Conservation (phyloP, 441 rosid species). For the Gossypium schwendimanii region DNA sequence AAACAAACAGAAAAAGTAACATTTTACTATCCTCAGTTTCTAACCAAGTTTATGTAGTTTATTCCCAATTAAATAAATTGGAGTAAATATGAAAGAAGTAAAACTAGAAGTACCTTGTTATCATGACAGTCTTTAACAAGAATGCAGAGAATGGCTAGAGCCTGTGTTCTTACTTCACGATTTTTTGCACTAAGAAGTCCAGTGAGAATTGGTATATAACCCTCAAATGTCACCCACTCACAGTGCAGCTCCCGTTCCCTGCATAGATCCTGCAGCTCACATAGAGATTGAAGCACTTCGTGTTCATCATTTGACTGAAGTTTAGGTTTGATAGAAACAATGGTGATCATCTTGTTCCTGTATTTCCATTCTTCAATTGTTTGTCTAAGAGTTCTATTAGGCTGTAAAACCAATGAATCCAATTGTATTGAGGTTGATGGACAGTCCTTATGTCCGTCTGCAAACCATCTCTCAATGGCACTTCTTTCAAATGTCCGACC, state of each 20-base stretch:
- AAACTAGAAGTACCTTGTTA: constrained; percentile 23
- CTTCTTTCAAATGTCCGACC: constrained; percentile 34
- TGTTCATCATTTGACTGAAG: constrained; percentile 27
- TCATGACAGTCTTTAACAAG: constrained; percentile 26
- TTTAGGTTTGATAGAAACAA: constrained; percentile 23
- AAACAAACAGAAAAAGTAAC: background rate
- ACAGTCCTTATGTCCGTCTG: constrained; percentile 26
- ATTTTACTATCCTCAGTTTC: background rate
- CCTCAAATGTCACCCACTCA: constrained; percentile 25
- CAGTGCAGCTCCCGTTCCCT: constrained; percentile 15
- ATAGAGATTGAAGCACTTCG: constrained; percentile 24
- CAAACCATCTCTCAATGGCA: constrained; percentile 32
- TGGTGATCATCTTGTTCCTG: constrained; percentile 27
- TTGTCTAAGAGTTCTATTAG: constrained; percentile 26
- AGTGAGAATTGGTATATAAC: constrained; percentile 21
- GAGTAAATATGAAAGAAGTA: background rate
- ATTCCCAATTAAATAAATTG: background rate
- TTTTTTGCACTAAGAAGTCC: constrained; percentile 23
- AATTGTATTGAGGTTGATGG: constrained; percentile 23
- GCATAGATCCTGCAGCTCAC: constrained; percentile 20
- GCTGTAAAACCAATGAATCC: constrained; percentile 16
- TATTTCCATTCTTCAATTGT: constrained; percentile 35
- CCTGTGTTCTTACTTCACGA: constrained; percentile 22
- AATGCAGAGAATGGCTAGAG: constrained; percentile 24
- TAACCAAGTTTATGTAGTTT: background rate